phyloP scores from a whole-genome alignment of 768 basidiomycete species.

The Saitozyma podzolica region DNA sequence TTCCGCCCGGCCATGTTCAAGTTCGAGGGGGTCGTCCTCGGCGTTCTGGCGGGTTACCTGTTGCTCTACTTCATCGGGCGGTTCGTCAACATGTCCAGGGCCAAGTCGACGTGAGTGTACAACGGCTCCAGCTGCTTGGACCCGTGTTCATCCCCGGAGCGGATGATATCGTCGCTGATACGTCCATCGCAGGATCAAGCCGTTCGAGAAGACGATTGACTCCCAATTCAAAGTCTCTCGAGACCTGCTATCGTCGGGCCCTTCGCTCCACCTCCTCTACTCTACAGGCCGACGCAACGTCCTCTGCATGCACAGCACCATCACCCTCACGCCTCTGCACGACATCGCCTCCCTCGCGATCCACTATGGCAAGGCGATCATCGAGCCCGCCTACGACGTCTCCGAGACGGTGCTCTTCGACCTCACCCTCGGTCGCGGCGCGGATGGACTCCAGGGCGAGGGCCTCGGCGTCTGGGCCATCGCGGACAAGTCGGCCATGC shows the following conservation, averaged over 20 bases:
- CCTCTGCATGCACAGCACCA: conserved; percentile 73
- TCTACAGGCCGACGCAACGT: conserved; percentile 81
- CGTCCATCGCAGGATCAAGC: conserved; percentile 59
- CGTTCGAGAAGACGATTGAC: conserved; percentile 62
- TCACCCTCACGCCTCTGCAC: conserved; percentile 78
- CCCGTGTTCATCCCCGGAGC: too few relatives aligned
- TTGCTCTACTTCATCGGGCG: conserved; percentile 64
- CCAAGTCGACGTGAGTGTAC: conserved; percentile 64
- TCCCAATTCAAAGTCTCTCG: conserved; percentile 67
- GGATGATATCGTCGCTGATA: not conserved
- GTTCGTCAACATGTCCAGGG: conserved; percentile 62
- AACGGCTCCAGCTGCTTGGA: conserved; percentile 10
- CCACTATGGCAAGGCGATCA: conserved; percentile 64
- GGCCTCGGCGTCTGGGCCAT: conserved; percentile 79
- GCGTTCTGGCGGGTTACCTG: conserved; percentile 62
- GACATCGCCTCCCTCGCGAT: conserved; percentile 69
- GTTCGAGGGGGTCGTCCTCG: conserved; percentile 64
- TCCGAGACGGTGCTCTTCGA: conserved; percentile 73
- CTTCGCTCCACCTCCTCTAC: conserved; percentile 66
- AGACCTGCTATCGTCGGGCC: conserved; percentile 32
- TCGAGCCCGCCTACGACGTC: conserved; percentile 73
- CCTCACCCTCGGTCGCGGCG: conserved; percentile 63
- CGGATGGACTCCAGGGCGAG: conserved; percentile 57
- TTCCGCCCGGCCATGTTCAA: conserved; percentile 83
- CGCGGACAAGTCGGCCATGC: conserved; percentile 75